phyloP scores from a whole-genome alignment of 768 basidiomycete genomes.

The Hortiboletus campestris region DNA sequence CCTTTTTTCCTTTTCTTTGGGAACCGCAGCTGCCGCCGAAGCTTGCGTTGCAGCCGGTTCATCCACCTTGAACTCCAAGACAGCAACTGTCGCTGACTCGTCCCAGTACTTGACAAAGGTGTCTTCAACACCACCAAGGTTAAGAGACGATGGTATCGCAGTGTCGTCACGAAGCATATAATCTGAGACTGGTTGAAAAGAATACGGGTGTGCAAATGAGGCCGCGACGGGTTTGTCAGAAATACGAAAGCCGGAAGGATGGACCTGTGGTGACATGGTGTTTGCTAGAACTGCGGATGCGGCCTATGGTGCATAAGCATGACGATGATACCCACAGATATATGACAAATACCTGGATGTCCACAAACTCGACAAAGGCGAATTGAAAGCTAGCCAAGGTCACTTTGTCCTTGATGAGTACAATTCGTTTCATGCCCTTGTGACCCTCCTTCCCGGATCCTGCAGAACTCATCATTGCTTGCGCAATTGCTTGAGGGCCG shows the following conservation, averaged over 20 bases:
- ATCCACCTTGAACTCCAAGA: constrained; percentile 79
- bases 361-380: constrained; percentile 90
- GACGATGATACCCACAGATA: neutral
- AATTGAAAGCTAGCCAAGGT: constrained; percentile 91
- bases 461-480: constrained; percentile 79
- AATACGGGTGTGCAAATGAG: constrained; percentile 89
- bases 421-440: constrained; percentile 82
- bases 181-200: constrained; percentile 81
- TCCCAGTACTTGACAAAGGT: constrained; percentile 92
- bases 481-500: constrained; percentile 82
- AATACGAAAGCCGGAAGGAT: constrained; percentile 93
- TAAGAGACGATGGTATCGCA: constrained; percentile 62
- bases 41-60: constrained; percentile 39
- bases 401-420: constrained; percentile 85
- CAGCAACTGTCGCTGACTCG: constrained; percentile 71
- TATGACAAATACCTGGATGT: constrained; percentile 58
- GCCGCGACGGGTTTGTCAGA: constrained; percentile 85
- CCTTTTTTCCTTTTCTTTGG: constrained; percentile 58
- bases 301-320: constrained; percentile 48
- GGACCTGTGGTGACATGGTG: constrained; percentile 82
- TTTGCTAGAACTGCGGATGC: constrained; percentile 79
- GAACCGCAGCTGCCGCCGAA: constrained; percentile 35
- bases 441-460: constrained; percentile 77
- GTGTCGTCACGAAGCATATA: constrained; percentile 75
- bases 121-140: constrained; percentile 69